Percentiles rank a stretch among this genome's conserved stretches.
phyloP scores from a whole-genome alignment of 2,329 filamentous ascomycete genomes.

The Epichloe aotearoae region DNA sequence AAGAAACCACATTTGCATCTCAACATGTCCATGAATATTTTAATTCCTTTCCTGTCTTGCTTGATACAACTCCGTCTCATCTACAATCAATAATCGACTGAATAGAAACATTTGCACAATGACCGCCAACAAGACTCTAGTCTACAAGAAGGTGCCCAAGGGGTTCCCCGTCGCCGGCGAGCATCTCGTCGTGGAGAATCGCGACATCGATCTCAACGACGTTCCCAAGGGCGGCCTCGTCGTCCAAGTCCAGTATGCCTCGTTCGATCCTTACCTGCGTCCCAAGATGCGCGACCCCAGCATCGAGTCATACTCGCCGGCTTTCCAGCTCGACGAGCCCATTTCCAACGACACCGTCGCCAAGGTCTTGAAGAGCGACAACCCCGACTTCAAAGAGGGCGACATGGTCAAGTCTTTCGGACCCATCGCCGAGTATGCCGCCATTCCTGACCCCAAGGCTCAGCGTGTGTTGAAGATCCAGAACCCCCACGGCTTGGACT shows the following conservation, averaged over 20 bases:
- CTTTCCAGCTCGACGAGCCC: conserved; percentile 46
- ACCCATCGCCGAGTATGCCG: conserved; percentile 57
- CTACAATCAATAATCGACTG: too few species aligned
- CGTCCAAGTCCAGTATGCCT: conserved; percentile 58
- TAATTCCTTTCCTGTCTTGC: not conserved
- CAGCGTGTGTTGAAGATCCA: conserved; percentile 40
- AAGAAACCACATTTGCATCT: not conserved
- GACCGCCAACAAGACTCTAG: conserved; percentile 54
- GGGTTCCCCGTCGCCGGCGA: conserved; percentile 57
- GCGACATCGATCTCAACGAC: conserved; percentile 51
- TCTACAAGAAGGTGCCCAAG: conserved; percentile 57
- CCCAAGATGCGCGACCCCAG: conserved; percentile 58
- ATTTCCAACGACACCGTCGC: conserved; percentile 52
- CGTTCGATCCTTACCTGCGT: conserved; percentile 76
- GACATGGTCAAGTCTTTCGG: conserved; percentile 48
- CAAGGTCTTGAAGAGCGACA: conserved; percentile 59
- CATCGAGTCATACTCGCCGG: conserved; percentile 43
- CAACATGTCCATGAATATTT: not conserved
- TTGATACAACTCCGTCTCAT: not conserved
- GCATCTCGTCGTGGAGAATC: conserved; percentile 53
- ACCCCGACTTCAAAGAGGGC: conserved; percentile 47
- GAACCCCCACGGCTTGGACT: conserved; percentile 56
- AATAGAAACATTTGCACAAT: conserved; percentile 11
- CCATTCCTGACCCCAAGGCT: conserved; percentile 32
- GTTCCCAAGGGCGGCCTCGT: conserved; percentile 52